Evolutionary conservation across 176 grass and related monocot species (phyloP).

Genomic region (Calamus simplicifolius): DNA sequence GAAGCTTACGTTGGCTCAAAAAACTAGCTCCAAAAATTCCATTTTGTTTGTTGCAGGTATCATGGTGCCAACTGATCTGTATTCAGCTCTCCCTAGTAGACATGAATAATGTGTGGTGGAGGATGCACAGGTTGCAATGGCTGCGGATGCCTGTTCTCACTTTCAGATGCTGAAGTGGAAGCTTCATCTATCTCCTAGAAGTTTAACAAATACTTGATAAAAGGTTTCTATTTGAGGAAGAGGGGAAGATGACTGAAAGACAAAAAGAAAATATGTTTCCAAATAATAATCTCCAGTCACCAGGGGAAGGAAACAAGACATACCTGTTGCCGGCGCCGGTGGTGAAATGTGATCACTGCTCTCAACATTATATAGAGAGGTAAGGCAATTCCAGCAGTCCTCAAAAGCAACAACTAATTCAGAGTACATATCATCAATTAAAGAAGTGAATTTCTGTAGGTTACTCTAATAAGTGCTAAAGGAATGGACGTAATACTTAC

Average conservation of each 20-base stretch:
- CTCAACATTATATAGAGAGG: constrained; percentile 47
- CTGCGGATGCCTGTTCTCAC: too few species aligned
- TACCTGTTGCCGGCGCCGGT: constrained; percentile 12
- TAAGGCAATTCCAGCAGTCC: constrained; percentile 43
- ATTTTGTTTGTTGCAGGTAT: too few species aligned
- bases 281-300: too few species aligned
- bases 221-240: background rate
- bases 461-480: background rate
- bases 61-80: too few species aligned
- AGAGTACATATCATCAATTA: background rate
- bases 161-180: constrained; percentile 11
- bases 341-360: constrained; percentile 27
- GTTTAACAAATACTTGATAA: background rate
- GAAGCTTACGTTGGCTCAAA: too few species aligned
- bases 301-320: background rate
- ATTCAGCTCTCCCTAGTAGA: constrained; percentile 15
- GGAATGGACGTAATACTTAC: background rate
- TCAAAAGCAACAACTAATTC: constrained; percentile 44
- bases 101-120: constrained; percentile 22
- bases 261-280: too few species aligned
- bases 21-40: too few species aligned
- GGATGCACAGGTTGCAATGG: constrained; percentile 3
- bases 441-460: background rate
- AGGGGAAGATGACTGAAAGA: background rate
- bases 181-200: constrained; percentile 10